phyloP scores from a whole-genome alignment of 225 moss, liverwort and hornwort species.

The Pleurozium schreberi region DNA sequence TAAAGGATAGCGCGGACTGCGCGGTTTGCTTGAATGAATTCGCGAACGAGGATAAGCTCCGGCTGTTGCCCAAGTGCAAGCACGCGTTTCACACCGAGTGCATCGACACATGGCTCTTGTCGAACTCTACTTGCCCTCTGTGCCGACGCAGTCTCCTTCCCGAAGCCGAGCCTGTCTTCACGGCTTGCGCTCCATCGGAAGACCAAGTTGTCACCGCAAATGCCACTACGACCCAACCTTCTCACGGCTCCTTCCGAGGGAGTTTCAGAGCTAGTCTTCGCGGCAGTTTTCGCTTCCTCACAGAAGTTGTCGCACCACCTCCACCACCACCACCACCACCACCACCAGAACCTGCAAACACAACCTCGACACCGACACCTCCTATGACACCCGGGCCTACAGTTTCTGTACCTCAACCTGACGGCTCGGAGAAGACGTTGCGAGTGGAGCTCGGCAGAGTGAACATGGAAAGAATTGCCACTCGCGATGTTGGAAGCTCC shows the following conservation, averaged over 20 bases:
- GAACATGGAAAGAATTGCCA: not conserved
- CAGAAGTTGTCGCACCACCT: not conserved
- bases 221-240: not conserved
- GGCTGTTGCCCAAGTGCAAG: conserved; percentile 73
- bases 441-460: conserved; percentile 44
- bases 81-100: conserved; percentile 83
- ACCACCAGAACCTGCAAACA: not conserved
- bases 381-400: conserved; percentile 40
- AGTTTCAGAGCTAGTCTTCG: conserved; percentile 29
- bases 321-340: not conserved
- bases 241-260: conserved; percentile 14
- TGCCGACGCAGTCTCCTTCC: conserved; percentile 53
- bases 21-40: conserved; percentile 85
- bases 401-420: conserved; percentile 14
- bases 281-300: conserved; percentile 30
- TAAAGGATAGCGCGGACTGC: conserved; percentile 60
- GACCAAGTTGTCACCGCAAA: not conserved
- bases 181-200: not conserved
- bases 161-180: conserved; percentile 4
- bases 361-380: not conserved
- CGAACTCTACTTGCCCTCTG: conserved; percentile 74
- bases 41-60: conserved; percentile 52
- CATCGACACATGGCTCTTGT: conserved; percentile 83
- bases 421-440: conserved; percentile 36
- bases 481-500: not conserved